A percentile compares a stretch with the other conserved stretches of the same genome.
Conservation (phyloP, 352 stramenopile species). For the Thalassiosira mediterranea region DNA sequence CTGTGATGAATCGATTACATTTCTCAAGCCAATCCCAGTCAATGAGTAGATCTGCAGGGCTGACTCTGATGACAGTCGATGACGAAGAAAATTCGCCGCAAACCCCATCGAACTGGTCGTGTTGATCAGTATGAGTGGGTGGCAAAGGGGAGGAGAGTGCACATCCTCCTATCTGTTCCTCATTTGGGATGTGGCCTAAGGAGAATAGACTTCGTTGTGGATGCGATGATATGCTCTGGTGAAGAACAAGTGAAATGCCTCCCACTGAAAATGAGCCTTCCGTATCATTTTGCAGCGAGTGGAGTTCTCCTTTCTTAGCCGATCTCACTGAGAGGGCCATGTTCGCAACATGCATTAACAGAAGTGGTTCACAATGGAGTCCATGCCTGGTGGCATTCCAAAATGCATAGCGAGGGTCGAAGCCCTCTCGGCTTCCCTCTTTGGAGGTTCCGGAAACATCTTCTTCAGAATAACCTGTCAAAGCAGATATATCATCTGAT, state of each 20-base stretch:
- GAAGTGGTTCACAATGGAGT: constrained; percentile 44
- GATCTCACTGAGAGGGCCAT: constrained; percentile 32
- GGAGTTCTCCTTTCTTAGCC: neutral
- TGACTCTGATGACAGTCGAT: constrained; percentile 20
- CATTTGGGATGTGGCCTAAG: constrained; percentile 30
- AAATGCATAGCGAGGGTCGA: constrained; percentile 48
- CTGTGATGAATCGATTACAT: constrained; percentile 12
- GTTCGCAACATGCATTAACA: constrained; percentile 48
- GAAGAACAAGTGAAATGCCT: constrained; percentile 23
- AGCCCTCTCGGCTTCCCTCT: constrained; percentile 18
- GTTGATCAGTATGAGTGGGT: neutral
- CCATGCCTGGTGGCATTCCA: constrained; percentile 40
- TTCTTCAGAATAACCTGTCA: constrained; percentile 59
- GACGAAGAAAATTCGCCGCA: constrained; percentile 21
- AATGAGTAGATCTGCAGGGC: constrained; percentile 19
- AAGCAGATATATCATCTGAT: constrained; percentile 55
- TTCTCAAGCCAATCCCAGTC: constrained; percentile 52
- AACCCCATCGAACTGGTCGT: constrained; percentile 19
- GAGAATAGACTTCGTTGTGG: constrained; percentile 30
- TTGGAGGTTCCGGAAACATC: constrained; percentile 28
- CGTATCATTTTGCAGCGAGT: constrained; percentile 6
- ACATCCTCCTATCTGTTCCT: neutral
- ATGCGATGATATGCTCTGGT: neutral
- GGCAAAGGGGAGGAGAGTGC: neutral
- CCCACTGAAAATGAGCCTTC: constrained; percentile 40